Conservation (phyloP, 495 filamentous ascomycete species). For the Neurospora sp. region DNA sequence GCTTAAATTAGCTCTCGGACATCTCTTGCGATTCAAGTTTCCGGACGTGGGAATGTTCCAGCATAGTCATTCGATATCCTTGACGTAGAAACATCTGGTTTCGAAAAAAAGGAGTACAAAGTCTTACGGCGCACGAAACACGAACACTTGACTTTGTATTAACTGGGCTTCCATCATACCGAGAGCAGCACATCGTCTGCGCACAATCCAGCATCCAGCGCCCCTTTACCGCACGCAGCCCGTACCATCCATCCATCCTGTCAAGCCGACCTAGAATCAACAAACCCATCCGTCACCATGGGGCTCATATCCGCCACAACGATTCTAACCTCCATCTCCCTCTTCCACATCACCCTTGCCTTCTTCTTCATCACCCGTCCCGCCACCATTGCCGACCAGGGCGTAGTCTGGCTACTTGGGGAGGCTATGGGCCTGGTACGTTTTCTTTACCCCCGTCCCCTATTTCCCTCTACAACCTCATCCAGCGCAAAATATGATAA, state of each 20-base stretch:
- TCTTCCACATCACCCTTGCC: slow-evolving; percentile 72
- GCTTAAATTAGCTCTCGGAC: not conserved
- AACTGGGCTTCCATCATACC: not conserved
- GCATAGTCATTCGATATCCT: not conserved
- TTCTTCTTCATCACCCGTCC: slow-evolving; percentile 75
- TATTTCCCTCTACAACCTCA: not conserved
- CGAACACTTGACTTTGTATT: not conserved
- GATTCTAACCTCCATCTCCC: slow-evolving; percentile 65
- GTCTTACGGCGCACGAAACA: not conserved
- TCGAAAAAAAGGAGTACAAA: not conserved
- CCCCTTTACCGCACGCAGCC: not conserved
- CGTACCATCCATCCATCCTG: not conserved
- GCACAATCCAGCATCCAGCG: not conserved
- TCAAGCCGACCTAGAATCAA: not conserved
- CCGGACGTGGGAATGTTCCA: not conserved
- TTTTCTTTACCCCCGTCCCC: not conserved
- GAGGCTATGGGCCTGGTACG: slow-evolving; percentile 70
- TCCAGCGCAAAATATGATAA: too few species aligned
- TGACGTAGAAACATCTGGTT: not conserved
- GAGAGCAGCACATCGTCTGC: not conserved
- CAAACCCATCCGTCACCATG: slow-evolving; percentile 41
- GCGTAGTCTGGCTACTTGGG: slow-evolving; percentile 72
- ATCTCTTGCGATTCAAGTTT: not conserved
- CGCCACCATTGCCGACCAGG: slow-evolving; percentile 59
- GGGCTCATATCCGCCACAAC: slow-evolving; percentile 65